phyloP scores from a whole-genome alignment of 2,329 filamentous ascomycete species.

The Iodosphaeria phyllophila region DNA sequence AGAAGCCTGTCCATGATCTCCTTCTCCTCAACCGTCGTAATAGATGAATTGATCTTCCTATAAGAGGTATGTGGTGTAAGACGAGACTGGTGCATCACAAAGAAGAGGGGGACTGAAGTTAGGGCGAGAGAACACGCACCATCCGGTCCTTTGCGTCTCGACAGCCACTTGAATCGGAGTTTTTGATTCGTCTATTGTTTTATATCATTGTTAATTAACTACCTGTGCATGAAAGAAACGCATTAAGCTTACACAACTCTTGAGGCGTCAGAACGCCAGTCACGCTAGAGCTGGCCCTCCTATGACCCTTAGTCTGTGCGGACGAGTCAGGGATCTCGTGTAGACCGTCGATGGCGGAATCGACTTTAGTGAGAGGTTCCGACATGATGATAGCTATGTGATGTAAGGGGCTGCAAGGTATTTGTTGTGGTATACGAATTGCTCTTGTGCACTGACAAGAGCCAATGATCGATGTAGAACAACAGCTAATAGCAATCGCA shows the following conservation, averaged over 20 bases:
- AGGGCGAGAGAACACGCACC: slow-evolving; percentile 30
- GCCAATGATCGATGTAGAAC: too few relatives aligned
- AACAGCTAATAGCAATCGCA: too few relatives aligned
- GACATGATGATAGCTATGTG: slow-evolving; percentile 11
- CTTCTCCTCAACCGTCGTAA: slow-evolving; percentile 61
- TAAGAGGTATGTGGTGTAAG: not conserved
- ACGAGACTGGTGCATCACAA: too few relatives aligned
- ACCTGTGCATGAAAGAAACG: slow-evolving; percentile 1
- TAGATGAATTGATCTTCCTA: slow-evolving; percentile 90
- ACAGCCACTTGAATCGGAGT: slow-evolving; percentile 55
- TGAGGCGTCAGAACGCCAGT: slow-evolving; percentile 66
- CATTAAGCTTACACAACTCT: slow-evolving; percentile 52
- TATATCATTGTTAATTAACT: too few relatives aligned
- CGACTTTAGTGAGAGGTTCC: slow-evolving; percentile 64
- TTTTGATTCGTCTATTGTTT: too few relatives aligned
- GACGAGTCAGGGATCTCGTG: slow-evolving; percentile 37
- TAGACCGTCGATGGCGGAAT: slow-evolving; percentile 74
- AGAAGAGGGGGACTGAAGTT: not conserved
- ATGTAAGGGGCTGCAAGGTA: too few relatives aligned
- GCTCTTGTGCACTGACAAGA: too few relatives aligned
- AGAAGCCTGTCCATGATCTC: slow-evolving; percentile 68
- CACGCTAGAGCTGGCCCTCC: slow-evolving; percentile 54
- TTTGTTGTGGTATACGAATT: too few relatives aligned
- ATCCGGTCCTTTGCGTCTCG: slow-evolving; percentile 77
- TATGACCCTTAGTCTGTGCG: slow-evolving; percentile 43